Conservation (phyloP, 805 yeast species). For the Cyberlindnera xylosilytica region DNA sequence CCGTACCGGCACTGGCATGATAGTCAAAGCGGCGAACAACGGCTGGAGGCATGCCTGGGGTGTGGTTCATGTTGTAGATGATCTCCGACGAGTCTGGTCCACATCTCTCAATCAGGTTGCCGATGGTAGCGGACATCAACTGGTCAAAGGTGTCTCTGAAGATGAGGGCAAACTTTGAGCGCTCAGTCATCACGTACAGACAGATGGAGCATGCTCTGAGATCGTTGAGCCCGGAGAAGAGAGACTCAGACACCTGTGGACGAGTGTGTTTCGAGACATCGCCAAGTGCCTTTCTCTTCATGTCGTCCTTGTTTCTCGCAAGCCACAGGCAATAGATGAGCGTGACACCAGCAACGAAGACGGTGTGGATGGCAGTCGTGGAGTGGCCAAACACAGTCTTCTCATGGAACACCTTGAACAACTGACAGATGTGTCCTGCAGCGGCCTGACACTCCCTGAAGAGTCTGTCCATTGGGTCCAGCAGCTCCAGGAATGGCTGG, state of each 20-base stretch:
- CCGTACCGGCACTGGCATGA: slow-evolving; percentile 27
- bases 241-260: slow-evolving; percentile 51
- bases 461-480: slow-evolving; percentile 57
- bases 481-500: slow-evolving; percentile 60
- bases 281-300: slow-evolving; percentile 50
- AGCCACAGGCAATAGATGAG: slow-evolving; percentile 65
- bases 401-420: slow-evolving; percentile 60
- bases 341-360: slow-evolving; percentile 68
- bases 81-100: slow-evolving; percentile 61
- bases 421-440: slow-evolving; percentile 66
- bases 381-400: slow-evolving; percentile 62
- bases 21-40: slow-evolving; percentile 41
- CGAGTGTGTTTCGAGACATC: slow-evolving; percentile 59
- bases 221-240: slow-evolving; percentile 58
- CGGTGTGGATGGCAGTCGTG: slow-evolving; percentile 63
- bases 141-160: slow-evolving; percentile 70
- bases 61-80: slow-evolving; percentile 34
- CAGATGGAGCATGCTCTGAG: slow-evolving; percentile 63
- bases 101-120: slow-evolving; percentile 58
- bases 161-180: slow-evolving; percentile 57
- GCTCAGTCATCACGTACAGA: slow-evolving; percentile 62
- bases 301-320: slow-evolving; percentile 58
- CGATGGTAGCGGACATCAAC: slow-evolving; percentile 60
- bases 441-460: slow-evolving; percentile 69
- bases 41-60: slow-evolving; percentile 61